Evolutionary conservation across 2,329 filamentous ascomycete species (phyloP).

Genomic region (Epichloe uncinata): DNA sequence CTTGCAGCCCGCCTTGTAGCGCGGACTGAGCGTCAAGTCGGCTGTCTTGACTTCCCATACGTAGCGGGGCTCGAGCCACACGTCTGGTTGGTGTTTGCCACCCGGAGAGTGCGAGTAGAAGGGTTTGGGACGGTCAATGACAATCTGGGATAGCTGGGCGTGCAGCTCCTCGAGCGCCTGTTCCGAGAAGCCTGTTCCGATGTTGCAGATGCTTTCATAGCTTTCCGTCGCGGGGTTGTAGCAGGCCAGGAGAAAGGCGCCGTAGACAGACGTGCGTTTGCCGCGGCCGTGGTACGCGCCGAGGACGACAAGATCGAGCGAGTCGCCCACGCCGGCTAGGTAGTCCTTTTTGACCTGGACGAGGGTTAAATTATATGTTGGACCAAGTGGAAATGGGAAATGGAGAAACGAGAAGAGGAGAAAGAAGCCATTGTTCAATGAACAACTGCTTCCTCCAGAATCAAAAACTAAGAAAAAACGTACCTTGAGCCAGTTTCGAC

Average conservation of each 20-base stretch:
- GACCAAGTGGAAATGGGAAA: neutral
- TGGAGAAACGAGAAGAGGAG: neutral
- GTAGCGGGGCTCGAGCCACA: conserved; percentile 90
- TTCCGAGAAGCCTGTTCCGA: conserved; percentile 93
- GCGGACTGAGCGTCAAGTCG: conserved; percentile 80
- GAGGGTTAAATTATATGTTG: neutral
- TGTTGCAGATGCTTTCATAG: conserved; percentile 96
- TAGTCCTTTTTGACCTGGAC: conserved; percentile 95
- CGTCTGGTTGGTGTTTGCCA: conserved; percentile 87
- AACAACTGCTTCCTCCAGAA: neutral
- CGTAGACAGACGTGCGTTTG: conserved; percentile 91
- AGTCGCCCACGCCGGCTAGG: conserved; percentile 84
- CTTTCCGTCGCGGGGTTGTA: conserved; percentile 69
- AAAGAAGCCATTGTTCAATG: neutral
- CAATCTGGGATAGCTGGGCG: conserved; percentile 56
- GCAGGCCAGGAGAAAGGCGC: conserved; percentile 88
- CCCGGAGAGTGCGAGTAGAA: conserved; percentile 82
- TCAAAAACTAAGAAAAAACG: conserved; percentile 4
- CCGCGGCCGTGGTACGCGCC: conserved; percentile 91
- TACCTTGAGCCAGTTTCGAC: conserved; percentile 96
- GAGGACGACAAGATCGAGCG: conserved; percentile 87
- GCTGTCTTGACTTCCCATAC: conserved; percentile 99
- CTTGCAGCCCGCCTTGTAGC: conserved; percentile 81
- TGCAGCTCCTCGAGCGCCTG: conserved; percentile 84
- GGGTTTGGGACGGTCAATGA: conserved; percentile 83